Evolutionary conservation across 148 eudicot species (phyloP), one percentile per base, ranked within the genome.

Genomic region (Heliamphora exappendiculata): DNA sequence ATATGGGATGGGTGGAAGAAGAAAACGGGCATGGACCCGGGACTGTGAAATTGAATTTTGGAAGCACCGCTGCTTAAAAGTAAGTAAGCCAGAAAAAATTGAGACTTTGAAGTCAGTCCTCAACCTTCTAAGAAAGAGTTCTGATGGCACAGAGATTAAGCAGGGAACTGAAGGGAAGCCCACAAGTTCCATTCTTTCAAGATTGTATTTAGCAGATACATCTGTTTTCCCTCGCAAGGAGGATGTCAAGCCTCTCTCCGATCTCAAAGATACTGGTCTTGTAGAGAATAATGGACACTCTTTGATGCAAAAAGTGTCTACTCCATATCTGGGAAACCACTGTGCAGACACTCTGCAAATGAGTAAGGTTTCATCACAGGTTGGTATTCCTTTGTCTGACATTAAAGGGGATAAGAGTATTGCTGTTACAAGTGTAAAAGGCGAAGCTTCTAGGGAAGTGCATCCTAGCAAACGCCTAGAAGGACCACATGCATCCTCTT

Each of bases 21-120:
- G 97, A 42, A 83, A 75, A 83, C 84, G 88, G 42, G 89, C 85
- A 55, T 94, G 98, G 98, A 89, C 87, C 70, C 89, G 98, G 54
- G 98, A 94, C 75, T 92, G 93, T 82, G 91, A 92, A 84, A 82
- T 94, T 73, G 98, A 94, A 81, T 94, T 94, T 76, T 94, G 98
- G 98, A 94, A 89, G 76, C 92, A 91, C 78, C 92, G 98, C 29
- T 92, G 98, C 82, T 41, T 84, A 31, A 87, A 83, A 82, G 75
- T 84, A 70, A 63, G 88, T 24, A 90, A 85, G 73, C 86, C 90
- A 75, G 98, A 94, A 81, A 94, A 92, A 72, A 83, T 92, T 83
- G 94, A 88, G 68, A 88, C 97, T 41, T 75, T 94, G 78, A 90
- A 84, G 70, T 86, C 94, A 9, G 97, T 94, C 86, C 97, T 94